Evolutionary conservation across 768 basidiomycete genomes (phyloP).

Genomic region (Termitomyces sp.): DNA sequence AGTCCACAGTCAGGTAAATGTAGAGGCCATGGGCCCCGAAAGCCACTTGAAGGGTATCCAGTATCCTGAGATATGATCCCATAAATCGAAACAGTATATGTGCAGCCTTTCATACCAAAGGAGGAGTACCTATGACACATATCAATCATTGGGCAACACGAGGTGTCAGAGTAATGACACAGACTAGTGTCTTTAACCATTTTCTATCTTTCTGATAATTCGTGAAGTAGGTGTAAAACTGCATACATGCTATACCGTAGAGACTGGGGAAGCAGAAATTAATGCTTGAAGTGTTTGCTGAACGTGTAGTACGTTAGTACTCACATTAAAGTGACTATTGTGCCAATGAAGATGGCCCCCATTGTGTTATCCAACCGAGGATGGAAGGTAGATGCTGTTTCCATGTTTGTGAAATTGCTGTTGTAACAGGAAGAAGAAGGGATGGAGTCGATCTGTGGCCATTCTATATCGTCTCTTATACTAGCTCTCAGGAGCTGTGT

Average conservation of each 20-base stretch:
- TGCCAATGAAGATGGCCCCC: neutral
- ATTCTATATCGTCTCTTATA: neutral
- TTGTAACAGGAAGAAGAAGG: neutral
- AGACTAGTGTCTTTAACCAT: neutral
- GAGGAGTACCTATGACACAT: neutral
- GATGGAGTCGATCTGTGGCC: neutral
- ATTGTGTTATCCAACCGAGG: neutral
- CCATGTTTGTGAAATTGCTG: neutral
- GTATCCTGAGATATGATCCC: neutral
- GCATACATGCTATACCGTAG: constrained; percentile 1
- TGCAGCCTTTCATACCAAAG: neutral
- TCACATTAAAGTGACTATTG: neutral
- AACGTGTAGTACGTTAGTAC: neutral
- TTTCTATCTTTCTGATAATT: neutral
- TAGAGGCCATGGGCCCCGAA: neutral
- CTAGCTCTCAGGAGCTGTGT: neutral
- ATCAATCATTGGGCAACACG: neutral
- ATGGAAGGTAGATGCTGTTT: neutral
- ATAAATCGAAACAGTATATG: neutral
- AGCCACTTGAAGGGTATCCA: constrained; percentile 1
- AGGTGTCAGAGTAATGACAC: neutral
- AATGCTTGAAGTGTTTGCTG: too few relatives aligned
- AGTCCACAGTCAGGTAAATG: neutral
- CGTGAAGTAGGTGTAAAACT: neutral
- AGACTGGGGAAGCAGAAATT: neutral